Conservation (phyloP, 2,329 filamentous ascomycete genomes). For the Teratosphaeriaceae sp. region DNA sequence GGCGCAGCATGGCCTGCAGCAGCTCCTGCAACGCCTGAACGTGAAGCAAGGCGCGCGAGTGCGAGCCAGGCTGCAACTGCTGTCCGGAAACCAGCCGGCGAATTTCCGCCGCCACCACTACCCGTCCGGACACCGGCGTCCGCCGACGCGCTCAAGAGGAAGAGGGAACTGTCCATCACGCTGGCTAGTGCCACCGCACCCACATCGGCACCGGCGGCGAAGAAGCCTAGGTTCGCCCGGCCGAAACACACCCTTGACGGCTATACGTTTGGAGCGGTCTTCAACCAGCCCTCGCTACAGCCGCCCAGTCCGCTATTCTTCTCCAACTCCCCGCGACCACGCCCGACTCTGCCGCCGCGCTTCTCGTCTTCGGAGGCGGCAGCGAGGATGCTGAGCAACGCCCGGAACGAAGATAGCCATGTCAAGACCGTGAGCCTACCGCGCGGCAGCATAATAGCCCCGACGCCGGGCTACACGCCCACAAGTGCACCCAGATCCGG, state of each 20-base stretch:
- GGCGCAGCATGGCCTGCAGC: not conserved
- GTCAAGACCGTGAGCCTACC: conserved; percentile 48
- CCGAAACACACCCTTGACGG: conserved; percentile 18
- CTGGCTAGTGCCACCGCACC: not conserved
- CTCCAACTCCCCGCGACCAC: conserved; percentile 37
- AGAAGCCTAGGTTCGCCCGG: conserved; percentile 11
- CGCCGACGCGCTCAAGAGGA: conserved; percentile 1
- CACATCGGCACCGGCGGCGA: conserved; percentile 3
- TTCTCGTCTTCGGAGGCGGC: conserved; percentile 53
- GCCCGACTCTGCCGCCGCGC: conserved; percentile 44
- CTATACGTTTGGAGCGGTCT: conserved; percentile 14
- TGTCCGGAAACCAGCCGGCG: conserved; percentile 1
- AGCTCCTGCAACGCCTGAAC: too few species aligned
- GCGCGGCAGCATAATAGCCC: conserved; percentile 32
- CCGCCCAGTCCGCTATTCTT: conserved; percentile 43
- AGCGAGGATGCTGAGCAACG: conserved; percentile 51
- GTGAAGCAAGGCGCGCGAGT: conserved; percentile 4
- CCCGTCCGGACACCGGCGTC: not conserved
- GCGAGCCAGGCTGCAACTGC: not conserved
- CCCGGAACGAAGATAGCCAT: conserved; percentile 42
- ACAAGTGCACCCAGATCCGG: conserved; percentile 35
- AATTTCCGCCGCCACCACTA: conserved; percentile 2
- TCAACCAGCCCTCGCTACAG: conserved; percentile 11
- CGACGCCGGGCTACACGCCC: conserved; percentile 8
- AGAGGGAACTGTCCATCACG: not conserved